Base-by-base conservation (phyloP, 1,139 yeast species). In the Geotrichum restrictum region DNA sequence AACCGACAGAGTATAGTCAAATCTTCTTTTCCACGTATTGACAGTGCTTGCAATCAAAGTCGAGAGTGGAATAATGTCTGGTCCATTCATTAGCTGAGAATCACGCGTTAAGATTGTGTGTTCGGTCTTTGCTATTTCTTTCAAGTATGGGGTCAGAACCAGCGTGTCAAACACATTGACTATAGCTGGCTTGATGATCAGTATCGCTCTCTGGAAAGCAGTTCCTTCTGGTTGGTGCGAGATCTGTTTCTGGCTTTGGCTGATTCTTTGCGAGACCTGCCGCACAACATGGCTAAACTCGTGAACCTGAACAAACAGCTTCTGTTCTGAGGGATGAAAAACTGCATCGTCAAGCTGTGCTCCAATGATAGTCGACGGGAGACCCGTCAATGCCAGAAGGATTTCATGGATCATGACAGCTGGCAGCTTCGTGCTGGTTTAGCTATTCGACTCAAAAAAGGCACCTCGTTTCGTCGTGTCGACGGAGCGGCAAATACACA, bases 371-470 rank as follows among this genome's bases (percentile, higher is more conserved):
- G 60, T 53, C 33, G 66, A 62, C 37, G 54, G 56, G 39, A 56
- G 56, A 11, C 67, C 67, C 4, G 63, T 60, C 45, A 64, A 49
- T 8, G 60, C 62, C 22, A 55, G 40, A 7, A 55, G 46, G 10
- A 55, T 45, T 45, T 55, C 57, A 43, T 55, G 57, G 31, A 55
- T 49, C 57, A 55, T 55, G 29, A 8, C 29, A 8, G 29, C n/a
- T n/a, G n/a, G n/a, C n/a, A n/a, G 11, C n/a, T 31, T 31, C n/a
- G 6, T 31, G 34, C 34, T 31, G 34, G 34, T 11, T 11, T 13
- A 31, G 34, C 11, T 31, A 13, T 31, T 31, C n/a, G n/a, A n/a
- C n/a, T n/a, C n/a, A n/a, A n/a, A n/a, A n/a, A n/a, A n/a, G n/a
- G n/a, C n/a, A 10, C 13, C 33, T 31, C 33, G 8, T 31, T 31